Base-by-base conservation (phyloP, 441 rosid genomes). In the Isatis lusitanica region DNA sequence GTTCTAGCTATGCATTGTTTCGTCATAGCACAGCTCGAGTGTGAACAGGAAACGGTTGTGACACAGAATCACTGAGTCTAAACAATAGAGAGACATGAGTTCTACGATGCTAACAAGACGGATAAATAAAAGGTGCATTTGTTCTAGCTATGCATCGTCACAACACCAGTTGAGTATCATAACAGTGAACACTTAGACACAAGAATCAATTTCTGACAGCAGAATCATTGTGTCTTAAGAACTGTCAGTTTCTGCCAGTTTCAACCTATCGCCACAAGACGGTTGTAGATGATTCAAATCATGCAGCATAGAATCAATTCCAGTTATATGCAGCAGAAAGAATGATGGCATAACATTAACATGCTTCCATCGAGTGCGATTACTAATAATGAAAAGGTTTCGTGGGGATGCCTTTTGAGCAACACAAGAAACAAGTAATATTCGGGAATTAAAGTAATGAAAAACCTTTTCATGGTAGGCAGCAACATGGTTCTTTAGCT, bases 401-500 rank as follows among this genome's bases (percentile, higher is more conserved):
- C 24, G 2, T 21, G 24, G 24, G 24, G 24, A 21, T 21, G 24
- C 24, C 24, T 21, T 21, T 21, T 21, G 24, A 21, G 24, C 24
- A 21, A 21, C 24, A 21, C 24, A 21, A 21, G 24, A 21, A 21
- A 21, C 24, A 21, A 21, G 40, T 52, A 36, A 30, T 21, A 7
- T 30, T 18, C 50, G 17, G 62, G 39, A 51, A 65, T 15, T 11
- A 5, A 48, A 44, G 65, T 46, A 62, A 40, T 12, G 81, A 35
- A 48, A 88, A 48, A 88, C 98, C 93, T 89, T 94, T 78, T 88
- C 98, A 80, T 92, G 99, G 61, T 89, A 92, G 33, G 96, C 81
- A 66, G 86, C 26, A 61, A 94, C 76, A 70, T 92, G 98, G 80
- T 94, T 94, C 83, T 88, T 90, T n/a, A 94, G 84, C 86, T 94